Base-by-base conservation (phyloP, 208 protist genomes). In the Blechomonas ayalai region DNA sequence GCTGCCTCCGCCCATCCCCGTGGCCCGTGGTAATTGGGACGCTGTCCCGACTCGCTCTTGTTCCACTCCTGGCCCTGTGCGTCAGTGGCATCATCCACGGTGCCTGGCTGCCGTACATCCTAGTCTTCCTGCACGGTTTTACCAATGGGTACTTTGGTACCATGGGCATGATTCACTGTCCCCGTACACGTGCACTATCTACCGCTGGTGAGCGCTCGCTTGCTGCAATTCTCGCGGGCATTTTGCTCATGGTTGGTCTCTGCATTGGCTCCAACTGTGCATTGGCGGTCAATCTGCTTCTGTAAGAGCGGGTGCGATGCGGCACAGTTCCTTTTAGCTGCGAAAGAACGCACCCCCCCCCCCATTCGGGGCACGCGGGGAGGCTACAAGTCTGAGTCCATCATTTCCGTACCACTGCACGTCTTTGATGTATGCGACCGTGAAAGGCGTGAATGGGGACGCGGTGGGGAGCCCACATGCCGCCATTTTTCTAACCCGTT, bases 141-240 rank as follows among this genome's bases (percentile, higher is more conserved):
- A 73, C 77, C n/a, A 90, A 83, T 55, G 86, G 86, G 24, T 94
- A 82, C 63, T 75, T 77, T 44, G 76, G 69, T 19, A 61, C 61
- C 23, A 74, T 88, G 68, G 39, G 67, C 5, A 70, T 74, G 65
- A 82, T 94, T 45, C 59, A 79, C 50, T 69, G 64, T 37, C 59
- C 80, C 12, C 50, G 59, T 25, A 70, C 59, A 4, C 53, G 68
- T 9, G 59, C 59, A 15, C 69, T 87, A 37, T 48, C 29, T 13
- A 58, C 46, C 28, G 74, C 73, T 25, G 74, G 71, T 10, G 74
- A 88, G 60, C 79, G 79, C 33, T 74, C 71, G 18, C 29, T 83
- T 10, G 79, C 79, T 1, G 74, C 37, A 18, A 73, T 78, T 31
- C 49, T 70, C 34, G 29, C 38, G 5, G 64, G 67, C 35, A 46